Percentiles rank a stretch among this genome's conserved stretches.
Evolutionary conservation across 78 protist genomes (phyloP).

Genomic region (Pelomyxa schiedti): DNA sequence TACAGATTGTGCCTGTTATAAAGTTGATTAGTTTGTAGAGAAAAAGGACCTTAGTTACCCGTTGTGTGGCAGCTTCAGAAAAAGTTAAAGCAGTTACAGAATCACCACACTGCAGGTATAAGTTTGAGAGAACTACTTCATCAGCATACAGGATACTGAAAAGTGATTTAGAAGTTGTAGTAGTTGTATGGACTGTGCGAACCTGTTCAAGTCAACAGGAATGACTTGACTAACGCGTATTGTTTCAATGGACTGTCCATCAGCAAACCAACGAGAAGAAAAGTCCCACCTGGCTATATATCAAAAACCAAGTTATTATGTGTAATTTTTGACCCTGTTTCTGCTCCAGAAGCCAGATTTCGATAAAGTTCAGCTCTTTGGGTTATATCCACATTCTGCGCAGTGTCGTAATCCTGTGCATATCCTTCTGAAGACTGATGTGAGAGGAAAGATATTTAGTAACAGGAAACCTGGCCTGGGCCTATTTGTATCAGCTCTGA

Average conservation of each 20-base stretch:
- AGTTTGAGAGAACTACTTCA: too few species aligned
- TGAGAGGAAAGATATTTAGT: not conserved
- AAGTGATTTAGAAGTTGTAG: too few species aligned
- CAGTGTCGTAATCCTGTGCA: constrained; percentile 5
- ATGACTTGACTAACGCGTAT: constrained; percentile 10
- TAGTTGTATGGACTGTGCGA: constrained; percentile 10
- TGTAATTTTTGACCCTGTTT: constrained; percentile 68
- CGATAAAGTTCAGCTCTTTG: not conserved
- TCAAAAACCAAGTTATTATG: not conserved
- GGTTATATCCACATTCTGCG: not conserved
- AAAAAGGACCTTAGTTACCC: too few species aligned
- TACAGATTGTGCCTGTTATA: too few species aligned
- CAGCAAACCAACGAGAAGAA: constrained; percentile 30
- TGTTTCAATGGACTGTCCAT: not conserved
- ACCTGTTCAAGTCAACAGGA: constrained; percentile 54
- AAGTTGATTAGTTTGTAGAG: too few species aligned
- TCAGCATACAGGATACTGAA: too few species aligned
- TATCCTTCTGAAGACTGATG: constrained; percentile 41
- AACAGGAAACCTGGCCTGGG: constrained; percentile 5
- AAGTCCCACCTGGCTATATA: constrained; percentile 9
- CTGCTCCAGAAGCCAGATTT: constrained; percentile 45
- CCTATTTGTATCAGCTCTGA: not conserved
- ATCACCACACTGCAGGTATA: too few species aligned
- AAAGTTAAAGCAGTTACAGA: too few species aligned
- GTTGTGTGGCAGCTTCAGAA: too few species aligned